A percentile compares a stretch with the other conserved stretches of the same genome.
Evolutionary conservation across 75 land plant genomes (phyloP).

Genomic region (Pinus tabuliformis): DNA sequence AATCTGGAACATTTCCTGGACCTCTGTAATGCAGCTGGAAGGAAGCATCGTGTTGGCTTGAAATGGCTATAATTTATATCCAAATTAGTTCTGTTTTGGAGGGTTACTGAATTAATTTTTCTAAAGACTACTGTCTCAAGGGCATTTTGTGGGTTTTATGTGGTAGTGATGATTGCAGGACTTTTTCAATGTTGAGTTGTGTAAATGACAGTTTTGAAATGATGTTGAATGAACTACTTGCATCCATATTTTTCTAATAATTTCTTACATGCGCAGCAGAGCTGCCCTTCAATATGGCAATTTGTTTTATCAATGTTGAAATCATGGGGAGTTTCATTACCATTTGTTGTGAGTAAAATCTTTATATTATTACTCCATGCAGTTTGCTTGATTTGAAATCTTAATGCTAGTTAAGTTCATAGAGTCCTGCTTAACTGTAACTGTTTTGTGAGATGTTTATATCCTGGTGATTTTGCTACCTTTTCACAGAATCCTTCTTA

Average conservation of each 20-base stretch:
- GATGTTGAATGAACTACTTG: not conserved
- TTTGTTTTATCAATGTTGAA: no score
- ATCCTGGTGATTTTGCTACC: no score
- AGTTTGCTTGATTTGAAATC: no score
- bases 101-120: not conserved
- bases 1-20: conserved; percentile 72
- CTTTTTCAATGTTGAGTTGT: not conserved
- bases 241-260: not conserved
- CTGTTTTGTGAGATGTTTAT: no score
- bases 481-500: no score
- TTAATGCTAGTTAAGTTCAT: no score
- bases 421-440: no score
- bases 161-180: not conserved
- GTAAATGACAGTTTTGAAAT: not conserved
- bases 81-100: not conserved
- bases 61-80: not conserved
- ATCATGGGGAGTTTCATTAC: no score
- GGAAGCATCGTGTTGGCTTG: not conserved
- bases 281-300: not conserved
- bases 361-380: no score
- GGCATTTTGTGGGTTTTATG: not conserved
- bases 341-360: no score
- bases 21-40: conserved; percentile 23
- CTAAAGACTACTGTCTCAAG: not conserved
- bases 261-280: not conserved